These are phyloP conservation scores for Ophiostoma novo-ulmi DNA, from an alignment of 2,329 filamentous ascomycete species.

Conservation along the genomic window DNA sequence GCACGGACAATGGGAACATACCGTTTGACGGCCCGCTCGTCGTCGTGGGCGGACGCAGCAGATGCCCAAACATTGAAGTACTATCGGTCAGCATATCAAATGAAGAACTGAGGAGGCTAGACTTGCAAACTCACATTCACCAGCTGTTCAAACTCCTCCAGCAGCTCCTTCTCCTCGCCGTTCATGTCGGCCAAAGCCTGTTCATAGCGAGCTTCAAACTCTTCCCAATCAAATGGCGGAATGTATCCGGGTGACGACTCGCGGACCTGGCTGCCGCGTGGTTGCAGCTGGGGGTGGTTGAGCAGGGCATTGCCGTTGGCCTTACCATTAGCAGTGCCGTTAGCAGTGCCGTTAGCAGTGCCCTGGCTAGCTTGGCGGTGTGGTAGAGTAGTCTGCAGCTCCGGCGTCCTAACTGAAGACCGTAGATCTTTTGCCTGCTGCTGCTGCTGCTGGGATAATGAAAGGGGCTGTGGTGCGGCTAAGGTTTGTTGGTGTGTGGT, in stretches of 20 bases:
- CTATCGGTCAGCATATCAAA: slow-evolving; percentile 33
- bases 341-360: slow-evolving; percentile 32
- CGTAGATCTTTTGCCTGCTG: slow-evolving; percentile 13
- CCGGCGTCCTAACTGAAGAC: slow-evolving; percentile 36
- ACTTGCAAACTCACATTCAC: slow-evolving; percentile 34
- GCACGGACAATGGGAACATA: slow-evolving; percentile 34
- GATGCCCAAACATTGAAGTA: slow-evolving; percentile 77
- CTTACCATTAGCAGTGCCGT: not conserved
- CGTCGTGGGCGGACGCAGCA: slow-evolving; percentile 65
- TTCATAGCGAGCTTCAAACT: slow-evolving; percentile 67
- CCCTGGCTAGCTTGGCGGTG: slow-evolving; percentile 11
- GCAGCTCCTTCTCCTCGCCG: slow-evolving; percentile 58
- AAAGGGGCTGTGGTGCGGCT: not conserved
- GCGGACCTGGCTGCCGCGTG: slow-evolving; percentile 15
- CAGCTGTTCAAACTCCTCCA: slow-evolving; percentile 63
- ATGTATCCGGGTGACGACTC: slow-evolving; percentile 42
- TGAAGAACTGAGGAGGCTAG: not conserved
- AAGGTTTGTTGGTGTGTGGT: not conserved
- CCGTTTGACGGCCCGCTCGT: slow-evolving; percentile 72
- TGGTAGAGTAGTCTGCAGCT: slow-evolving; percentile 31
- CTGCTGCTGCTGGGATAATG: not conserved
- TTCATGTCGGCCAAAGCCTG: slow-evolving; percentile 59
- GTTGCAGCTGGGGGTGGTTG: slow-evolving; percentile 13
- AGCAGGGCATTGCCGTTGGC: not conserved
- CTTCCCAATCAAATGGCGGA: slow-evolving; percentile 65